Evolutionary conservation across 257 asterid genomes (phyloP).

Genomic region (Haberlea rhodopensis): DNA sequence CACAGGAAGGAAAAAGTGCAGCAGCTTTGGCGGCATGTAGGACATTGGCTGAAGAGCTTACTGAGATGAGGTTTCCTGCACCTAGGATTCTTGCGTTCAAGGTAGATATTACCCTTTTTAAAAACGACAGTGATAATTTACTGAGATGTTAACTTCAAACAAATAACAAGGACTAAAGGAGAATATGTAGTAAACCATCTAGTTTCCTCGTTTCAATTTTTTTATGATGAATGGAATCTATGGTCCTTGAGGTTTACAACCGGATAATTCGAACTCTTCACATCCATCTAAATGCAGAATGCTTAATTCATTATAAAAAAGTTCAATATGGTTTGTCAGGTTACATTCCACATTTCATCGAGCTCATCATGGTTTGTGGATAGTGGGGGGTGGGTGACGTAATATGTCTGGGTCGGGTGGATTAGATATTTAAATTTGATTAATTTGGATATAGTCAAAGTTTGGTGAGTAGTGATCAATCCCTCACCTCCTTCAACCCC

Average conservation of each 20-base stretch:
- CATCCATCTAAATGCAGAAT: background rate
- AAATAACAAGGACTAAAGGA: background rate
- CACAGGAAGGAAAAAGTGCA: slow-evolving; percentile 83
- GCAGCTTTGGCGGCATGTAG: slow-evolving; percentile 98
- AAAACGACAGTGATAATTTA: too few relatives aligned
- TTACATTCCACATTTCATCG: too few relatives aligned
- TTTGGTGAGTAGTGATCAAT: background rate
- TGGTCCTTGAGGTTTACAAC: too few relatives aligned
- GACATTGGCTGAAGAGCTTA: slow-evolving; percentile 96
- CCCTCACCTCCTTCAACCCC: background rate
- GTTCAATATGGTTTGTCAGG: background rate
- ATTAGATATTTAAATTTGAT: background rate
- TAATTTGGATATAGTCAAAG: background rate
- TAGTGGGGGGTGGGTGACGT: background rate
- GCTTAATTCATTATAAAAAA: too few relatives aligned
- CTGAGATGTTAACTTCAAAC: background rate
- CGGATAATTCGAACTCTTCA: background rate
- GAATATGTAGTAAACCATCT: background rate
- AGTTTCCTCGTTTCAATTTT: background rate
- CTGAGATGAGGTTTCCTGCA: slow-evolving; percentile 94
- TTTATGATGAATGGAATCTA: background rate
- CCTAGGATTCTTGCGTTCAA: slow-evolving; percentile 97
- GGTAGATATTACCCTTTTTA: slow-evolving; percentile 36
- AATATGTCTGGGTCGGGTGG: background rate
- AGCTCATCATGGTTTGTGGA: background rate